These are phyloP conservation scores for Colletotrichum destructivum DNA, from an alignment of 2,329 filamentous ascomycete genomes.

Conservation along the genomic window DNA sequence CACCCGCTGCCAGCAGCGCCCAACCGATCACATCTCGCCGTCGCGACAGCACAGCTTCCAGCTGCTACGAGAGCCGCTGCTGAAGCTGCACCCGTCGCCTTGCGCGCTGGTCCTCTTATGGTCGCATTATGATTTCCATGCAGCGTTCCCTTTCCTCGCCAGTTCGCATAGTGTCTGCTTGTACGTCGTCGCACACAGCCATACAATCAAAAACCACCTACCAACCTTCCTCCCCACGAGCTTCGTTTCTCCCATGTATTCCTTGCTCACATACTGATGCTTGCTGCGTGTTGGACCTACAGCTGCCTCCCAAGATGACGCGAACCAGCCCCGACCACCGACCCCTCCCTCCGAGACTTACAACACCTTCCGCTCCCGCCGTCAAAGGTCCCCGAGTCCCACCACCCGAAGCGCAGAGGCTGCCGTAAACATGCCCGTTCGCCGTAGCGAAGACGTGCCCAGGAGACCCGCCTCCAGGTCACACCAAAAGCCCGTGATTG, in stretches of 20 bases:
- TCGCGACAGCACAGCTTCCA: slow-evolving; percentile 33
- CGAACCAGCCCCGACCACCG: slow-evolving; percentile 53
- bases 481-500: slow-evolving; percentile 65
- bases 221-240: slow-evolving; percentile 2
- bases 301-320: slow-evolving; percentile 68
- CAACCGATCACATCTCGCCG: slow-evolving; percentile 9
- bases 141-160: slow-evolving; percentile 75
- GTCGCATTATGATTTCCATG: slow-evolving; percentile 71
- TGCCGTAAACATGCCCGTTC: slow-evolving; percentile 58
- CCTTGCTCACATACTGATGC: slow-evolving; percentile 35
- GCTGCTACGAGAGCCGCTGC: slow-evolving; percentile 47
- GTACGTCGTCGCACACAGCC: slow-evolving; percentile 68
- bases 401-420: slow-evolving; percentile 64
- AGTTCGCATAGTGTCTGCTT: slow-evolving; percentile 70
- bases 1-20: slow-evolving; percentile 1
- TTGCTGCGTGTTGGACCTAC: slow-evolving; percentile 44
- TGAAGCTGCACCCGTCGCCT: slow-evolving; percentile 54
- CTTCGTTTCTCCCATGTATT: slow-evolving; percentile 8
- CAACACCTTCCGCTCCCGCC: slow-evolving; percentile 68
- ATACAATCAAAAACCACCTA: background rate
- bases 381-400: slow-evolving; percentile 70
- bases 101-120: slow-evolving; percentile 54
- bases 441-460: slow-evolving; percentile 61
- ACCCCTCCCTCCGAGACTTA: slow-evolving; percentile 63
- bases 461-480: slow-evolving; percentile 54